These are phyloP conservation scores for Mesostigma viride DNA, from an alignment of 139 green algal species.

Conservation along the genomic window DNA sequence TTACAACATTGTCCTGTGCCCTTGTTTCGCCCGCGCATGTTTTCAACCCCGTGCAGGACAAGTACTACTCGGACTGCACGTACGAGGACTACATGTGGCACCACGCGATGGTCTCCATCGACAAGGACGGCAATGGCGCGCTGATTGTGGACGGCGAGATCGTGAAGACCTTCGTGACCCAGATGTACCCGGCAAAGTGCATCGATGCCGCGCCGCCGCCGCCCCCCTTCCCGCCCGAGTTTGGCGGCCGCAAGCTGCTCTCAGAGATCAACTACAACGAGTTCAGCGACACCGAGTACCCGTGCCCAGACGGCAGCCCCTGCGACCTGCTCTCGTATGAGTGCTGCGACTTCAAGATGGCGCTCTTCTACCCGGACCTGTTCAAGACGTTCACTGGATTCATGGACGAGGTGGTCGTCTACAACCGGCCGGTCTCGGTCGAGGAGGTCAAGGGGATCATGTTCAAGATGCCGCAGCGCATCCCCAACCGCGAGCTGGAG, in stretches of 20 bases:
- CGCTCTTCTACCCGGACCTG: background rate
- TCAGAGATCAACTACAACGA: too few relatives aligned
- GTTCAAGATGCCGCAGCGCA: constrained; percentile 27
- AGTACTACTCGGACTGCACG: constrained; percentile 21
- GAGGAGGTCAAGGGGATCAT: constrained; percentile 14
- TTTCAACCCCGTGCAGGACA: too few relatives aligned
- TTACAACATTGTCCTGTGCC: too few relatives aligned
- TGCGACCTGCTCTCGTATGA: background rate
- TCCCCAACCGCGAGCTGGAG: constrained; percentile 17
- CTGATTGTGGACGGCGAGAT: constrained; percentile 3
- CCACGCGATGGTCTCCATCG: constrained; percentile 25
- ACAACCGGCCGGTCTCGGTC: constrained; percentile 10
- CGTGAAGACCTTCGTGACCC: background rate
- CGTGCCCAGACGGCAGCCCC: too few relatives aligned
- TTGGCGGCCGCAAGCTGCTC: background rate
- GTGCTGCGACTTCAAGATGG: constrained; percentile 23
- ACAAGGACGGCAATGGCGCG: constrained; percentile 9
- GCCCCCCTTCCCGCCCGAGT: background rate
- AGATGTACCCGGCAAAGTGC: constrained; percentile 8
- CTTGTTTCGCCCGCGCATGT: too few relatives aligned
- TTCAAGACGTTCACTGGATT: constrained; percentile 18
- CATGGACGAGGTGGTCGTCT: constrained; percentile 27
- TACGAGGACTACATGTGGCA: constrained; percentile 31
- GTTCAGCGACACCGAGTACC: too few relatives aligned
- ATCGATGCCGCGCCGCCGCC: background rate